These are phyloP conservation scores for Ottelia alismoides DNA, from an alignment of 106 monocot species.

Conservation along the genomic window DNA sequence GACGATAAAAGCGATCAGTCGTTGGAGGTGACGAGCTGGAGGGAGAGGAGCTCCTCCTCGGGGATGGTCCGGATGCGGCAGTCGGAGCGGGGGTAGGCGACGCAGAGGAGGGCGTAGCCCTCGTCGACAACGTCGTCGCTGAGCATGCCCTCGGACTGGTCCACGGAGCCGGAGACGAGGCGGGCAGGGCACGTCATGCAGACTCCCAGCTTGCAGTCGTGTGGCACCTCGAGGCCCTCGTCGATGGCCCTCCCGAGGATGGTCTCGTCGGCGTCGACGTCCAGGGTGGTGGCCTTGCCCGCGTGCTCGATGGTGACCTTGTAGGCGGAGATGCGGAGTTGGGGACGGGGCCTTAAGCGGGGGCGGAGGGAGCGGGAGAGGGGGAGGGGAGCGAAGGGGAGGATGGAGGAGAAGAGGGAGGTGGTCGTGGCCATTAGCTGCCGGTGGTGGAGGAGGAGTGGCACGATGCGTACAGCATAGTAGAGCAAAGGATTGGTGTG, in stretches of 20 bases:
- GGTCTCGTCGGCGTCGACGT: conserved; percentile 52
- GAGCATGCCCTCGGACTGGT: conserved; percentile 92
- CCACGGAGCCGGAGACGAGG: conserved; percentile 41
- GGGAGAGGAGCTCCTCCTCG: conserved; percentile 67
- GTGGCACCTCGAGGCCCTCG: conserved; percentile 52
- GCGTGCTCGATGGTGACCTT: conserved; percentile 70
- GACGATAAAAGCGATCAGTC: no score
- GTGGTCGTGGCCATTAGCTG: no score
- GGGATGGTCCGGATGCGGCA: conserved; percentile 52
- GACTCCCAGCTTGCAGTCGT: conserved; percentile 90
- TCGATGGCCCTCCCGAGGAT: conserved; percentile 49
- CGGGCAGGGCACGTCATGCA: conserved; percentile 87
- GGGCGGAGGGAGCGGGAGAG: no score
- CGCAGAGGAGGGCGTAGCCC: conserved; percentile 67
- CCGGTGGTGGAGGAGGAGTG: no score
- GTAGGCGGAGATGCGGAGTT: conserved; percentile 32
- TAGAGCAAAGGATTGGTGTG: no score
- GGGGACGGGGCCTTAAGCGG: no score
- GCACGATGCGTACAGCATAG: no score
- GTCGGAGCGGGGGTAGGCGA: conserved; percentile 47
- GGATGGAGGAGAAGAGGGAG: no score
- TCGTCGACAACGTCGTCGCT: conserved; percentile 73
- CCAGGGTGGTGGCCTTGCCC: conserved; percentile 25
- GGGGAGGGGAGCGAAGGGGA: no score
- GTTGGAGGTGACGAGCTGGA: conserved; percentile 73